Base-by-base conservation (phyloP, 805 yeast genomes). In the Saccharomycopsis amapae region DNA sequence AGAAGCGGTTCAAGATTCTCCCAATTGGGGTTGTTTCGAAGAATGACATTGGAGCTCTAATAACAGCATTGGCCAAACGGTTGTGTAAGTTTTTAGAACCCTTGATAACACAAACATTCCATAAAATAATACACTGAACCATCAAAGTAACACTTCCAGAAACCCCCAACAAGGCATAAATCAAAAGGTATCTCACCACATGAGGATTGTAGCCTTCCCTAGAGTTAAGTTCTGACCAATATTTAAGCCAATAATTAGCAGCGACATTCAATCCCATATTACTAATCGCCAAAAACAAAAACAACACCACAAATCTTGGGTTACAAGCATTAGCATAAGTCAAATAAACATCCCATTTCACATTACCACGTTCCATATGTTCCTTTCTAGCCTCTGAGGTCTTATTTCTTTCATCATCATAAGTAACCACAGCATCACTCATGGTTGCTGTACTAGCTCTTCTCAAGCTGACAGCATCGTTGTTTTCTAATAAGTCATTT, bases 1-100 rank as follows among this genome's bases (percentile, higher is more conserved):
- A 85, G 62, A 89, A 89, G 61, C 97, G 72, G 68, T 89, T 89
- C 62, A 88, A 68, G 47, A 89, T 77, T 66, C 97, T 76, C 31
- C 97, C 97, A 53, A 88, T 79, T 46, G 97, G 97, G 0, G 97
- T 89, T 1, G 96, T 87, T 64, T 89, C 97, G 59, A 89, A 89
- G 62, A 90, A 89, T 26, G 86, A 75, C 97, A 89, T 90, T 51
- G 97, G 97, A 0, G 96, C 93, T 53, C 89, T 73, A 49, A 90
- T 64, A 12, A 89, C 93, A 45, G 75, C 60, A 31, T 64, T 63
- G 3, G 89, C 78, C 96, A 89, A 87, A 15, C 66, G 63, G 50
- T 79, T 73, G 62, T 89, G 97, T 50, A 87, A 68, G 46, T 69
- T 73, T 48, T 68, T 78, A 7, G 97, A 90, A 6, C 93, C 95